Percentiles rank a stretch among this genome's conserved stretches.
Evolutionary conservation across 108 stramenopile species (phyloP).

Genomic region (Seminavis robusta): DNA sequence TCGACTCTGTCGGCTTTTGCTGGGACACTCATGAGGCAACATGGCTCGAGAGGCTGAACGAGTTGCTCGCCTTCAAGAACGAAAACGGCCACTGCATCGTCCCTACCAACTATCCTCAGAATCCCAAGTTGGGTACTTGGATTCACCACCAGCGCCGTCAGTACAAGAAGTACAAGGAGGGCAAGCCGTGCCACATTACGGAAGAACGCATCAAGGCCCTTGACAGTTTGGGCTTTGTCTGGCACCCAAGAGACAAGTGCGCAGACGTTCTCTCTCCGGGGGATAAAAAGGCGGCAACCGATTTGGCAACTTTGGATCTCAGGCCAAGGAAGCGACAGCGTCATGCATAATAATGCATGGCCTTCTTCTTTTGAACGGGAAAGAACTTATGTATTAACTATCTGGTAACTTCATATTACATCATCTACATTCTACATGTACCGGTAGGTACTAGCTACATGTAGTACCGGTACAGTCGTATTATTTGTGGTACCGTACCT

Average conservation of each 20-base stretch:
- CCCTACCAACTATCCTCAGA: slow-evolving; percentile 28
- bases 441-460: no score
- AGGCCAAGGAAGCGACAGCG: no score
- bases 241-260: slow-evolving; percentile 2
- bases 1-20: slow-evolving; percentile 47
- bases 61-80: slow-evolving; percentile 26
- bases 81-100: slow-evolving; percentile 38
- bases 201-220: background rate
- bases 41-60: slow-evolving; percentile 8
- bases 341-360: no score
- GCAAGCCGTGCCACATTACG: slow-evolving; percentile 2
- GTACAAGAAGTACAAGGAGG: background rate
- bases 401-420: no score
- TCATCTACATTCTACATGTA: no score
- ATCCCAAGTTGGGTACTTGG: slow-evolving; percentile 43
- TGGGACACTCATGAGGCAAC: slow-evolving; percentile 45
- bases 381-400: no score
- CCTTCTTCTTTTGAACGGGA: no score
- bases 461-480: no score
- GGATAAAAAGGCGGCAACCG: no score
- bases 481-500: no score
- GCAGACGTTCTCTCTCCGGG: no score
- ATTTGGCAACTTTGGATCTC: no score
- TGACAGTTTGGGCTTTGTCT: slow-evolving; percentile 4
- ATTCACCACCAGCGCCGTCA: slow-evolving; percentile 20